Evolutionary conservation across 345 rosid species (phyloP), one percentile per base, ranked within the genome.

Genomic region (Bretschneidera sinensis): DNA sequence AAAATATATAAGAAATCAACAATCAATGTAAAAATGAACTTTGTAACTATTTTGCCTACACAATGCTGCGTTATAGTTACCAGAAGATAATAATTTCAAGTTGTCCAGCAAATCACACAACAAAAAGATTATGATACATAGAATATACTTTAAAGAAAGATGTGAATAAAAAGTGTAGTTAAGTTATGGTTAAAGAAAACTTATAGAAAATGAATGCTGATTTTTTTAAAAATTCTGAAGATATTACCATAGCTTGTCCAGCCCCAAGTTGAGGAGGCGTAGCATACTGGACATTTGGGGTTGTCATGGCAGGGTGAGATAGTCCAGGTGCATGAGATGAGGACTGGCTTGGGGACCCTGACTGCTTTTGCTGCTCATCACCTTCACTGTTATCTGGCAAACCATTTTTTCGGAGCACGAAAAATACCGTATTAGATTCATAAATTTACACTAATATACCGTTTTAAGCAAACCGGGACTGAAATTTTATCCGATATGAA

Each of bases 331-430:
- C 78, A 71, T 83, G 76, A 63, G 77, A 63, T 35, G 80, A 59
- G 35, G 83, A 74, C 68, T 69, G 76, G 21, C 70, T 69, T 64
- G 67, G 81, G 35, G 76, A 59, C 73, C 79, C 91, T 28, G 79
- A 60, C 57, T 65, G 78, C 25, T 86, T 85, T 68, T 78, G 82
- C 66, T 81, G 96, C 79, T 81, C 96, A 69, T 63, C 84, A 59
- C 75, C 74, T 66, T 85, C 85, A 60, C 75, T 80, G 69, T 77
- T 87, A 72, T 82, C 97, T 87, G 79, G 34, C 49, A 54, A 62
- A 33, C 31, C 24, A 11, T 18, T 2, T 54, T 47, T 54, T 8
- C 47, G 50, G 56, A 51, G 10, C 39, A 28, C 1, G 45, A 39
- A 39, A 39, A 1, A 31, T 24, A 31, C 13, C 14, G 33, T 9